Evolutionary conservation across 345 rosid species (phyloP).

Genomic region (Eucalyptus curtisii): DNA sequence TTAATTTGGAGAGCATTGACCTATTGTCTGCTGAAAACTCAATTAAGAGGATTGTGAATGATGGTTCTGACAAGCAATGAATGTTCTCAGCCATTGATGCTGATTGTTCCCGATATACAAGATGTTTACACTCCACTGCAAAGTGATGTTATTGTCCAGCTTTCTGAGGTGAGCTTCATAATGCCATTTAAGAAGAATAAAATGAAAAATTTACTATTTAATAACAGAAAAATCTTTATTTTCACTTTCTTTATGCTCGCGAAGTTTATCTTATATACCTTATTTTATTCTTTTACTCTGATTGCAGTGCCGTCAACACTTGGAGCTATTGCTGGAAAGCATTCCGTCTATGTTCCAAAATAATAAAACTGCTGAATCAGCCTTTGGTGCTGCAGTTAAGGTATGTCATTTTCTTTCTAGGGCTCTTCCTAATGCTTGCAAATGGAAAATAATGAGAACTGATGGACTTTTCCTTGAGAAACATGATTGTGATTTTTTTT

Average conservation of each 20-base stretch:
- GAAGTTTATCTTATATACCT: background rate
- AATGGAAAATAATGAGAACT: background rate
- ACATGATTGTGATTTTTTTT: background rate
- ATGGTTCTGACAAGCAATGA: background rate
- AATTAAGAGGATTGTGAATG: background rate
- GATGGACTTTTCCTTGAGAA: background rate
- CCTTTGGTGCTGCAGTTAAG: conserved; percentile 97
- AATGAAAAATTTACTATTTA: background rate
- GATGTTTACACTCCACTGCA: conserved; percentile 96
- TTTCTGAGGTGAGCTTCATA: conserved; percentile 64
- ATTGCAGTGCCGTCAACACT: conserved; percentile 83
- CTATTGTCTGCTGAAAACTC: background rate
- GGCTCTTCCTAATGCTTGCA: background rate
- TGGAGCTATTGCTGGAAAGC: conserved; percentile 87
- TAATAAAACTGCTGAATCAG: conserved; percentile 83
- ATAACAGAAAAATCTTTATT: background rate
- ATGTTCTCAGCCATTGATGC: conserved; percentile 87
- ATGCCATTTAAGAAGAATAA: background rate
- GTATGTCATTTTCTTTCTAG: conserved; percentile 20
- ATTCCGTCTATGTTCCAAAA: conserved; percentile 92
- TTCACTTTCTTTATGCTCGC: background rate
- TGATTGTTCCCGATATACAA: conserved; percentile 91
- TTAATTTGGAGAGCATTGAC: background rate
- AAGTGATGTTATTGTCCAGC: conserved; percentile 82
- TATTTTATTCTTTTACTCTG: background rate